phyloP scores from a whole-genome alignment of 495 filamentous ascomycete species.

The Talaromyces proteolyticus region DNA sequence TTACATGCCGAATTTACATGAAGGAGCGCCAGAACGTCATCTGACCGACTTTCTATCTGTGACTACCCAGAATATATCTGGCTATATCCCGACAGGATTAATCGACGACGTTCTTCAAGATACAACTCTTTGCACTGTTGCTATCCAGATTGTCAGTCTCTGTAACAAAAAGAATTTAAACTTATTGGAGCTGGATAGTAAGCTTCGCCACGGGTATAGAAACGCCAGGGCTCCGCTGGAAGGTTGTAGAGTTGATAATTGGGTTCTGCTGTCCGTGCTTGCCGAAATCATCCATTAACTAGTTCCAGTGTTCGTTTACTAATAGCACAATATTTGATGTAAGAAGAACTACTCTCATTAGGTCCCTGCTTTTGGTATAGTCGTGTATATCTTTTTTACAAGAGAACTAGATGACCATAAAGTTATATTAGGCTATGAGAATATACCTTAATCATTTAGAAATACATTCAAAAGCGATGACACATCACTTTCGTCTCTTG shows the following conservation, averaged over 20 bases:
- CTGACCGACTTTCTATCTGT: not conserved
- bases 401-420: not conserved
- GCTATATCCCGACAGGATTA: not conserved
- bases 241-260: slow-evolving; percentile 9
- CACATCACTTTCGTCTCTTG: slow-evolving; percentile 1
- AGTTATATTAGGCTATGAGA: not conserved
- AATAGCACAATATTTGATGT: not conserved
- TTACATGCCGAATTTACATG: slow-evolving; percentile 1
- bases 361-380: not conserved
- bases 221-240: slow-evolving; percentile 5
- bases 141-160: slow-evolving; percentile 2
- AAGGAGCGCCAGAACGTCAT: not conserved
- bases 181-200: slow-evolving; percentile 7
- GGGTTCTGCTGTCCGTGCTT: slow-evolving; percentile 8
- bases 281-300: slow-evolving; percentile 6
- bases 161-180: slow-evolving; percentile 5
- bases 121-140: slow-evolving; percentile 2
- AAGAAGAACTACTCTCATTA: not conserved
- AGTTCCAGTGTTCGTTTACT: not conserved
- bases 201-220: slow-evolving; percentile 6
- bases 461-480: not conserved
- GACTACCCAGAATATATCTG: slow-evolving; percentile 1
- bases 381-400: not conserved
- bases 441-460: not conserved
- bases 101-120: slow-evolving; percentile 1